Base-by-base conservation (phyloP, 2,329 filamentous ascomycete genomes). In the Geosmithia flava region DNA sequence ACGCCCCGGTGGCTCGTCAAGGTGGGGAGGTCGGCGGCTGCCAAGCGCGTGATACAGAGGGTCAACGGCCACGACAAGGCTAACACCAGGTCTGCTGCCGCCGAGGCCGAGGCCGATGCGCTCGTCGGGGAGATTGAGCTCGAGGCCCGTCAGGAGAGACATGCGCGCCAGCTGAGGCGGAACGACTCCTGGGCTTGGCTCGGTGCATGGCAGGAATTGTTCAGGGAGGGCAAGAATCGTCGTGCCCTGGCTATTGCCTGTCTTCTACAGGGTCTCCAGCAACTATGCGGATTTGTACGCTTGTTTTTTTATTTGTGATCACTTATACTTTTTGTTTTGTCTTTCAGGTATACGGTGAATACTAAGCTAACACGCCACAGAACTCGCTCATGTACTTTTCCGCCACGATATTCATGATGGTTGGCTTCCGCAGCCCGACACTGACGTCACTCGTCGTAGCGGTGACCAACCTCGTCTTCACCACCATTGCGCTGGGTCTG, bases 381-480 rank as follows among this genome's bases (percentile, higher is more conserved):
- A 95, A 95, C 67, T 89, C 85, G 11, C 71, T 95, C 29, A 95
- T 95, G 87, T 95, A 95, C 65, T 95, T 88, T 60, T 88, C 85
- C 0, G 85, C 85, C 3, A 89, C 85, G 7, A 87, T 91, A 29
- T 91, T 91, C 59, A 75, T 78, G 2, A 73, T 88, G 30, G 75
- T 95, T 1, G 84, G 84, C 1, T 95, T 95, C 61, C 73, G 75
- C 42, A 84, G 80, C 48, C 87, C 88, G 5, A 93, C 87, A 0
- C 74, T 91, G 46, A 88, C 85, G 1, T 87, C 87, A 1, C 75
- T 94, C 50, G 82, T 81, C 2, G 84, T 95, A 15, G 88, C 88
- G 0, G 72, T 83, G 49, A 93, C 89, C 44, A 95, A 94, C 58
- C 90, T 91, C 56, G 59, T 83, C 48, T 87, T 93, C 59, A 90